Conservation (phyloP, 2,329 filamentous ascomycete genomes). For the Aspergillus uvarum region DNA sequence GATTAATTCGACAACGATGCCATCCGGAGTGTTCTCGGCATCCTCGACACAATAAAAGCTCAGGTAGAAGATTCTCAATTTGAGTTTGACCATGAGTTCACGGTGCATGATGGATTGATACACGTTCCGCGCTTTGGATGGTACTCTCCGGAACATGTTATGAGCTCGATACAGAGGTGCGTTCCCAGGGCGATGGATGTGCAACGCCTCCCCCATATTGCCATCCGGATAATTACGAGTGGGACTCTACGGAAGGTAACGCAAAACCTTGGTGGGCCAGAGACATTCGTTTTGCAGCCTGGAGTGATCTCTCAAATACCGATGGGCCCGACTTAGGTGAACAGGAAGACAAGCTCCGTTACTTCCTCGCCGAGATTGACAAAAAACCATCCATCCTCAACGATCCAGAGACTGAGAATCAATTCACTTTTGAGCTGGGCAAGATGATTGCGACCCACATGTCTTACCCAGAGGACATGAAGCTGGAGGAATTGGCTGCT, state of each 20-base stretch:
- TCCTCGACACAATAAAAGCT: no score
- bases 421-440: conserved; percentile 12
- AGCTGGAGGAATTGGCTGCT: conserved; percentile 21
- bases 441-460: conserved; percentile 14
- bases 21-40: no score
- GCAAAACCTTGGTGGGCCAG: background rate
- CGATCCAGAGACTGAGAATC: conserved; percentile 7
- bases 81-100: no score
- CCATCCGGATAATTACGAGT: background rate
- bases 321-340: background rate
- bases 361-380: conserved; percentile 7
- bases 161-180: no score
- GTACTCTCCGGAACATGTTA: no score
- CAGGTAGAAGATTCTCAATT: no score
- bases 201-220: no score
- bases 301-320: conserved; percentile 2
- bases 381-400: conserved; percentile 10
- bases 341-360: conserved; percentile 5
- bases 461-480: conserved; percentile 14
- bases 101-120: no score
- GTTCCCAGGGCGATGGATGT: no score
- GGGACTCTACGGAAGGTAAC: background rate
- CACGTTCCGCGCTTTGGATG: no score
- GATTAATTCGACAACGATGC: no score
- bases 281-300: conserved; percentile 11